These are phyloP conservation scores for Didymella lethalis DNA, from an alignment of 2,329 filamentous ascomycete genomes.

Conservation along the genomic window DNA sequence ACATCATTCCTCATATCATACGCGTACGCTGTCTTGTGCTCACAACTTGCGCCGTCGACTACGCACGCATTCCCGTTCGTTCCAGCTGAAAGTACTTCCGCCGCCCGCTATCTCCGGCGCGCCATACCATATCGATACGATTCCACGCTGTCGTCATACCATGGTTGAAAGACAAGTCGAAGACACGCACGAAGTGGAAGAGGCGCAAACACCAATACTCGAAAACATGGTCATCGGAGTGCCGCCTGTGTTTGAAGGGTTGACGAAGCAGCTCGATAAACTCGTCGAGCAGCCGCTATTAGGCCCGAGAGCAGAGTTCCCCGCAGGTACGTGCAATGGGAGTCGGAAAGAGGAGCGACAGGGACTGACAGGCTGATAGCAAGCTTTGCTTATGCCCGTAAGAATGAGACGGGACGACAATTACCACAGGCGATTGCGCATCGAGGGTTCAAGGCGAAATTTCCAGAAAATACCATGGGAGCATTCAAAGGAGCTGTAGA, in stretches of 20 bases:
- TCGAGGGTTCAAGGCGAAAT: slow-evolving; percentile 77
- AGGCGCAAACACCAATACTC: slow-evolving; percentile 41
- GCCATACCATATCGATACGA: slow-evolving; percentile 20
- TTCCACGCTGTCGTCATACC: slow-evolving; percentile 25
- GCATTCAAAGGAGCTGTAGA: slow-evolving; percentile 78
- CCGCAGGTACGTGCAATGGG: slow-evolving; percentile 31
- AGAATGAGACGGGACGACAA: slow-evolving; percentile 46
- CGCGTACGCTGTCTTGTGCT: not conserved
- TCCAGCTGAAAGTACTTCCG: slow-evolving; percentile 9
- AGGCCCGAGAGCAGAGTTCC: slow-evolving; percentile 42
- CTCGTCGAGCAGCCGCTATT: slow-evolving; percentile 47
- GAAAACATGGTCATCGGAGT: slow-evolving; percentile 51
- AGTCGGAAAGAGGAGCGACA: not conserved
- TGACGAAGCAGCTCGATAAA: slow-evolving; percentile 46
- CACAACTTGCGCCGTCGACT: slow-evolving; percentile 1
- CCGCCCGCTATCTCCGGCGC: slow-evolving; percentile 19
- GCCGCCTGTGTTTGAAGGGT: slow-evolving; percentile 47
- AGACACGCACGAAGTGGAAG: slow-evolving; percentile 35
- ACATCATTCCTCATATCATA: not conserved
- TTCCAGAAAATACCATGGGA: slow-evolving; percentile 85
- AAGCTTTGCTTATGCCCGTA: slow-evolving; percentile 45
- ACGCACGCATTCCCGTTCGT: slow-evolving; percentile 13
- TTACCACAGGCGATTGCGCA: slow-evolving; percentile 79
- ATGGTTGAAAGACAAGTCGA: slow-evolving; percentile 30
- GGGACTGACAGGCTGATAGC: slow-evolving; percentile 38